Base-by-base conservation (phyloP, 345 rosid species). In the Corchorus olitorius region DNA sequence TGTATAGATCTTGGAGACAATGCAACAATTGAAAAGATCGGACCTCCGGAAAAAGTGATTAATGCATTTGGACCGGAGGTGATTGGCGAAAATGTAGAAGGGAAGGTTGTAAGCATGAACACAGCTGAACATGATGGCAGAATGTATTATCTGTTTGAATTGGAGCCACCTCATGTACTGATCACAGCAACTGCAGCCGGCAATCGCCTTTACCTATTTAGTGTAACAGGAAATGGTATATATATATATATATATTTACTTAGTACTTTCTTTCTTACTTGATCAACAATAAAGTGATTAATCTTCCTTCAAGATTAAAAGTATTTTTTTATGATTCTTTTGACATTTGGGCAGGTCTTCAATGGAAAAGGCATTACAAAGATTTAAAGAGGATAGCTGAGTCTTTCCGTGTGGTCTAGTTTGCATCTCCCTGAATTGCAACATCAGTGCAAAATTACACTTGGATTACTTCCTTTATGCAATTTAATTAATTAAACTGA, bases 111-210 rank as follows among this genome's bases (percentile, higher is more conserved):
- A n/a, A 93, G 89, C 81, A 88, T 82, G 65, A 83, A 87, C 46
- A 93, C 89, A 58, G 86, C 82, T 3, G 88, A 93, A 81, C 92
- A 91, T 65, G 85, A 83, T 0, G 98, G 98, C 77, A 87, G 97
- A 75, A 86, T 73, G 64, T 93, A 94, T 76, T 93, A 94, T 87
- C 97, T 86, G 77, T 94, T 74, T 52, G 97, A 94, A 83, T 78
- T 94, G 85, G 98, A 94, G 88, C 97, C 98, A 1, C 98, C 98
- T 59, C 97, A 94, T 80, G 90, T 67, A 17, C 86, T 94, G 73
- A 93, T 94, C 77, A 94, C 95, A 0, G 98, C 98, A 82, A 93
- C 98, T 48, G 98, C 98, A 37, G 98, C 97, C 0, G 98, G 98
- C 50, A 94, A 93, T 81, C 97, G 98, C 11, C 85, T 94, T 65